phyloP scores from a whole-genome alignment of 495 filamentous ascomycete genomes.

The Hypoxylon crocopeplum region DNA sequence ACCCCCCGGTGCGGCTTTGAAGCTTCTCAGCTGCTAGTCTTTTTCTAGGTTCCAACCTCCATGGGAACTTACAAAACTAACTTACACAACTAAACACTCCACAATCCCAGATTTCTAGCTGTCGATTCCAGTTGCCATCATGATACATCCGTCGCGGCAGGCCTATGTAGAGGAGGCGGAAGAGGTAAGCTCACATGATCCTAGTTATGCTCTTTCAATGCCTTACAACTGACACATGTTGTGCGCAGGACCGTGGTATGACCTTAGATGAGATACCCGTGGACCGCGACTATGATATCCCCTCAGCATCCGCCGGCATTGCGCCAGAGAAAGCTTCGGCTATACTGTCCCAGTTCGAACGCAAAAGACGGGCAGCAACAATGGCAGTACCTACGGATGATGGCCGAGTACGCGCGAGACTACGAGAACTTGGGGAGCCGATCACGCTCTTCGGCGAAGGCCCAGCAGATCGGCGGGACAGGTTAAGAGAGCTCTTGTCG shows the following conservation, averaged over 20 bases:
- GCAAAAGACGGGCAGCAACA: constrained; percentile 84
- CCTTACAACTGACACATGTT: constrained; percentile 42
- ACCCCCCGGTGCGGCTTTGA: constrained; percentile 6
- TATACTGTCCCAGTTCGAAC: constrained; percentile 86
- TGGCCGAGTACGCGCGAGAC: constrained; percentile 76
- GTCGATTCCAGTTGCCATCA: too few relatives aligned
- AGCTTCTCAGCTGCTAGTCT: too few relatives aligned
- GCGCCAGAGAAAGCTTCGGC: constrained; percentile 89
- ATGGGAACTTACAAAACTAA: too few relatives aligned
- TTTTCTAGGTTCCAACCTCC: too few relatives aligned
- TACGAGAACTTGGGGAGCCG: constrained; percentile 87
- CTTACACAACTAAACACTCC: too few relatives aligned
- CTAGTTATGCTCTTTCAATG: constrained; percentile 22
- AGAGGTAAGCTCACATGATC: constrained; percentile 63
- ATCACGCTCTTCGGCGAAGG: constrained; percentile 97
- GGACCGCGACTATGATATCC: constrained; percentile 86
- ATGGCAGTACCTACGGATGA: constrained; percentile 98
- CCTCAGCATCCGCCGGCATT: constrained; percentile 72
- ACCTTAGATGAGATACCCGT: constrained; percentile 80
- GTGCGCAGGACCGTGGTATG: constrained; percentile 67
- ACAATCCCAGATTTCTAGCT: too few relatives aligned
- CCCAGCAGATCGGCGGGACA: constrained; percentile 82
- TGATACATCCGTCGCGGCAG: constrained; percentile 90
- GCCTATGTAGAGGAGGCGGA: constrained; percentile 93
- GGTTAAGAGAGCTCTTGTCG: constrained; percentile 72